phyloP scores from a whole-genome alignment of 2,329 filamentous ascomycete genomes.

The Aureobasidium sp. region DNA sequence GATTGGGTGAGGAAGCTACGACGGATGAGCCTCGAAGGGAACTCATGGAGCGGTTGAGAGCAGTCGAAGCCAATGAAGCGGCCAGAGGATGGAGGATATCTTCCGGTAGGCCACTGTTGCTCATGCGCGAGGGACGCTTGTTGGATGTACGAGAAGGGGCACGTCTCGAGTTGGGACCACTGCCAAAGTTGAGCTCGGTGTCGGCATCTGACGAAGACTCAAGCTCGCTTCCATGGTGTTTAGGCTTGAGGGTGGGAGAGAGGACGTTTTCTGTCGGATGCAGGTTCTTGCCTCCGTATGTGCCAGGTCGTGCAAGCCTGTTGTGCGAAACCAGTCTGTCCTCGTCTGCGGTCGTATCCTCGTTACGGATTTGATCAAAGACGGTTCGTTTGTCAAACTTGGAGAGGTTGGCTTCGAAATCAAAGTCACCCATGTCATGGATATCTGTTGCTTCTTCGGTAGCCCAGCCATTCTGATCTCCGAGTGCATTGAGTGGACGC shows the following conservation, averaged over 20 bases:
- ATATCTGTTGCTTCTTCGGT: slow-evolving; percentile 95
- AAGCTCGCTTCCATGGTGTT: slow-evolving; percentile 24
- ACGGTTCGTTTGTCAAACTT: slow-evolving; percentile 92
- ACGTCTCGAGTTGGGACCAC: slow-evolving; percentile 28
- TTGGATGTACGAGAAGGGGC: slow-evolving; percentile 34
- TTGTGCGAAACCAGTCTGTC: slow-evolving; percentile 90
- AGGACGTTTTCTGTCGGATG: slow-evolving; percentile 91
- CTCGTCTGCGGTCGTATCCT: slow-evolving; percentile 82
- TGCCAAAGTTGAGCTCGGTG: slow-evolving; percentile 29
- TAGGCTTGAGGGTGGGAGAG: slow-evolving; percentile 42
- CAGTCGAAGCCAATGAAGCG: slow-evolving; percentile 25
- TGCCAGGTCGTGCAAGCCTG: slow-evolving; percentile 48
- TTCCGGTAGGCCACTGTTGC: slow-evolving; percentile 34
- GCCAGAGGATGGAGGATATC: slow-evolving; percentile 27
- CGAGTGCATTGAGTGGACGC: slow-evolving; percentile 44
- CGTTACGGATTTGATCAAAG: slow-evolving; percentile 85
- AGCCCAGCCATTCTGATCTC: slow-evolving; percentile 73
- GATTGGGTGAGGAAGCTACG: slow-evolving; percentile 23
- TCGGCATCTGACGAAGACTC: slow-evolving; percentile 30
- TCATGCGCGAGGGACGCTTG: slow-evolving; percentile 28
- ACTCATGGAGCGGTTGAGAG: slow-evolving; percentile 29
- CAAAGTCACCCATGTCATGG: slow-evolving; percentile 88
- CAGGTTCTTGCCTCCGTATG: slow-evolving; percentile 70
- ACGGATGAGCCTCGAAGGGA: slow-evolving; percentile 28
- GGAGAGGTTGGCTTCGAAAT: slow-evolving; percentile 81